phyloP scores from a whole-genome alignment of 257 asterid species.

The Ilex asprella region DNA sequence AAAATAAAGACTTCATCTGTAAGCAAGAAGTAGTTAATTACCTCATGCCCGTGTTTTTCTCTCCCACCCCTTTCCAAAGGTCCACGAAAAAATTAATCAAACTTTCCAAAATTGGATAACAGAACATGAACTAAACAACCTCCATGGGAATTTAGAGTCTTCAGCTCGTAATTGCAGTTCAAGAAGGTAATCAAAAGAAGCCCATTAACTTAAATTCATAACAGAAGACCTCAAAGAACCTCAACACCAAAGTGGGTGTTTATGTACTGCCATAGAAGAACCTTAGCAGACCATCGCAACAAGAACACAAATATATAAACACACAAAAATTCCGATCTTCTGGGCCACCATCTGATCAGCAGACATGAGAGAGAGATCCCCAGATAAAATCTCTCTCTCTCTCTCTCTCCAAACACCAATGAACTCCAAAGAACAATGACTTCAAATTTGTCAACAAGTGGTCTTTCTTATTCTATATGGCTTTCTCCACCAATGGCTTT shows the following conservation, averaged over 20 bases:
- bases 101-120: no score
- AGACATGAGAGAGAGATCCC: constrained; percentile 22
- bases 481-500: constrained; percentile 19
- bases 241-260: constrained; percentile 25
- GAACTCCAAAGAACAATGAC: constrained; percentile 41
- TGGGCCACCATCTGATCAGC: no score
- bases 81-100: no score
- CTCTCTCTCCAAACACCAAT: constrained; percentile 27
- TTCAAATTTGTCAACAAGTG: constrained; percentile 46
- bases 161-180: not conserved
- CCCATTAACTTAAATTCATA: constrained; percentile 15
- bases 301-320: no score
- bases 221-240: constrained; percentile 31
- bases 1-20: no score
- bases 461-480: constrained; percentile 31
- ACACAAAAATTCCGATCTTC: no score
- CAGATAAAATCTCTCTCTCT: constrained; percentile 33
- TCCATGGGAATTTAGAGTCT: no score
- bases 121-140: no score
- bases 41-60: no score
- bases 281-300: constrained; percentile 6
- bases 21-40: no score
- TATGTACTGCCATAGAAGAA: constrained; percentile 26
- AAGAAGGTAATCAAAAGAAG: constrained; percentile 8
- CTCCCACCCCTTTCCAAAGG: no score